Conservation (phyloP, 176 grass and related monocot species). For the Pontederia paniculata region DNA sequence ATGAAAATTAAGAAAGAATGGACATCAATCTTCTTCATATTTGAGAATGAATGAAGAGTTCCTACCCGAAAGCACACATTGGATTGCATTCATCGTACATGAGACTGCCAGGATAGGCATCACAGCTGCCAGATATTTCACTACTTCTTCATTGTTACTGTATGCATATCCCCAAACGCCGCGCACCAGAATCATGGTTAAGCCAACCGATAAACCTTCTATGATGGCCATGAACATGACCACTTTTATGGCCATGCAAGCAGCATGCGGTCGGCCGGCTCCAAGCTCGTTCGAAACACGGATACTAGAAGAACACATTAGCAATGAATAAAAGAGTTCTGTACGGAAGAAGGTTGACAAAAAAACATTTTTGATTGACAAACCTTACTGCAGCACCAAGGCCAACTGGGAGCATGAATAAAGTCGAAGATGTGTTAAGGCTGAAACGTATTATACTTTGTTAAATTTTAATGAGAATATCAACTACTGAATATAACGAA, state of each 20-base stretch:
- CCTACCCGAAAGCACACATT: conserved; percentile 25
- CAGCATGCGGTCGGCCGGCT: conserved; percentile 9
- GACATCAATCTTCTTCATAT: too few relatives aligned
- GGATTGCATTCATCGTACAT: conserved; percentile 18
- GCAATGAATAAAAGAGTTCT: too few relatives aligned
- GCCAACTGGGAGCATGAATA: neutral
- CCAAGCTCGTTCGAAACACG: neutral
- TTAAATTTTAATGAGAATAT: neutral
- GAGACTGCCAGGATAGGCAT: conserved; percentile 21
- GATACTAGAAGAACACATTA: neutral
- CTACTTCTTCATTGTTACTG: conserved; percentile 23
- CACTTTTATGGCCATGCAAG: conserved; percentile 10
- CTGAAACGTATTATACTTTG: too few relatives aligned
- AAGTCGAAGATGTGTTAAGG: neutral
- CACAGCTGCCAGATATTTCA: conserved; percentile 19
- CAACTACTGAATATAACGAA: too few relatives aligned
- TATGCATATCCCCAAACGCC: conserved; percentile 22
- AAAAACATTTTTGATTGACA: neutral
- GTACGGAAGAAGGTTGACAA: neutral
- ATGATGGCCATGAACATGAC: conserved; percentile 21
- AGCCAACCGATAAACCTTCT: conserved; percentile 8
- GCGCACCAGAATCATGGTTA: conserved; percentile 20
- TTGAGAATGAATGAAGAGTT: neutral
- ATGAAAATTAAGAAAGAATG: too few relatives aligned
- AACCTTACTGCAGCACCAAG: conserved; percentile 5